A percentile compares a stretch with the other conserved stretches of the same genome.
phyloP scores from a whole-genome alignment of 345 rosid genomes.

The Psidium friedrichsthalianum region DNA sequence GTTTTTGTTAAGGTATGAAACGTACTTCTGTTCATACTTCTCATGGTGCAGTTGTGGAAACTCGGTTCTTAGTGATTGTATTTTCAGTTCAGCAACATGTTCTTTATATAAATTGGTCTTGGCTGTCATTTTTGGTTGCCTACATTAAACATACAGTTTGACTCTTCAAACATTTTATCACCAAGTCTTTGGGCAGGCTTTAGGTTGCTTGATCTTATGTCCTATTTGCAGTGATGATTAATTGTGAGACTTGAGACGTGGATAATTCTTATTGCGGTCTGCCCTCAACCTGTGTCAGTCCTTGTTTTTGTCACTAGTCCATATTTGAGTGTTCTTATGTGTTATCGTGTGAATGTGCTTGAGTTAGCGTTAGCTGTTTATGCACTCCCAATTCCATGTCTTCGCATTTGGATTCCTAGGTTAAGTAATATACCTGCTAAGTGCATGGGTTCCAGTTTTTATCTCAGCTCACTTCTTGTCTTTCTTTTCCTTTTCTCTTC shows the following conservation, averaged over 20 bases:
- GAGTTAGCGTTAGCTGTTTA: background rate
- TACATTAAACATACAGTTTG: background rate
- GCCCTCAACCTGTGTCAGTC: background rate
- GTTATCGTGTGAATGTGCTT: background rate
- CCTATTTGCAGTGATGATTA: background rate
- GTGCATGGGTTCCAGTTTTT: background rate
- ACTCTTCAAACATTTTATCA: background rate
- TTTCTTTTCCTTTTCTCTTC: background rate
- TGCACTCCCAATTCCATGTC: background rate
- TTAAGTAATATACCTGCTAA: background rate
- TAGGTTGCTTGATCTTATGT: background rate
- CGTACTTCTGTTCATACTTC: background rate
- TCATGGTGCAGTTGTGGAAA: background rate
- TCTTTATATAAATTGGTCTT: background rate
- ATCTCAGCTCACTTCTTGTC: background rate
- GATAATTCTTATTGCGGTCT: background rate
- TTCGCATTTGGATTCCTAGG: background rate
- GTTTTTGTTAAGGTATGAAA: slow-evolving; percentile 85
- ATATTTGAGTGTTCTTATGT: background rate
- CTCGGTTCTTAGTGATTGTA: background rate
- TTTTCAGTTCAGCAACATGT: background rate
- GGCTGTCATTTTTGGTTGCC: background rate
- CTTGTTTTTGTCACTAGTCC: background rate
- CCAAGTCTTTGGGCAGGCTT: background rate
- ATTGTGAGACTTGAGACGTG: background rate